A percentile compares a stretch with the other conserved stretches of the same genome.
phyloP scores from a whole-genome alignment of 768 basidiomycete species.

The Kwoniella dendrophila region DNA sequence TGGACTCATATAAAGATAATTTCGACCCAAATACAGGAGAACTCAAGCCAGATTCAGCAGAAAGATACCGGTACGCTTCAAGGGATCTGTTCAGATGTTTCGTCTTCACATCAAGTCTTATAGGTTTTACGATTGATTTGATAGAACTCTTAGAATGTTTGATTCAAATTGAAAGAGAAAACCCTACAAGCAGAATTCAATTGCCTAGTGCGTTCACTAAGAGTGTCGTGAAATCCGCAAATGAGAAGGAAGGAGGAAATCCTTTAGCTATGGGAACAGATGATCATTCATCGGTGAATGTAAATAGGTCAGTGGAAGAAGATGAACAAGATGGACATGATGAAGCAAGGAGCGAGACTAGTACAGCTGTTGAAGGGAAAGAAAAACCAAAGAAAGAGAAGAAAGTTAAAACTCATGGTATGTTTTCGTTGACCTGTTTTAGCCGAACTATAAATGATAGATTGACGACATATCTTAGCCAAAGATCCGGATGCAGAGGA shows the following conservation, averaged over 20 bases:
- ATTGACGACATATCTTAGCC: conserved; percentile 26
- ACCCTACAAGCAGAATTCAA: conserved; percentile 60
- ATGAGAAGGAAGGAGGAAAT: conserved; percentile 35
- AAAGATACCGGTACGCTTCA: conserved; percentile 32
- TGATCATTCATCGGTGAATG: conserved; percentile 7
- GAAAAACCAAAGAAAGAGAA: conserved; percentile 23
- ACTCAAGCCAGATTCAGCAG: conserved; percentile 21
- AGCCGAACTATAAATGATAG: no score
- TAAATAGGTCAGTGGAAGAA: conserved; percentile 5
- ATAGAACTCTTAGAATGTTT: conserved; percentile 57
- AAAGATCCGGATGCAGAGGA: conserved; percentile 60
- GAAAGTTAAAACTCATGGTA: conserved; percentile 24
- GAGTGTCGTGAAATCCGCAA: conserved; percentile 48
- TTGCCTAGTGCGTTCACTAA: conserved; percentile 60
- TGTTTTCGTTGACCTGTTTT: background rate
- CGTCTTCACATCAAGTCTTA: conserved; percentile 61
- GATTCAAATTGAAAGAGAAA: conserved; percentile 56
- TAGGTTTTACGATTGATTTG: conserved; percentile 57
- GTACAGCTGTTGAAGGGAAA: conserved; percentile 28
- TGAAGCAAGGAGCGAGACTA: conserved; percentile 39
- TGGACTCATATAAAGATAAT: conserved; percentile 59
- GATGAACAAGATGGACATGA: conserved; percentile 55
- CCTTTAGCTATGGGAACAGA: conserved; percentile 47
- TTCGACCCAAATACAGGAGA: conserved; percentile 52
- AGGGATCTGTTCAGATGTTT: conserved; percentile 61